Evolutionary conservation across 768 basidiomycete species (phyloP).

Genomic region (Postia placenta): DNA sequence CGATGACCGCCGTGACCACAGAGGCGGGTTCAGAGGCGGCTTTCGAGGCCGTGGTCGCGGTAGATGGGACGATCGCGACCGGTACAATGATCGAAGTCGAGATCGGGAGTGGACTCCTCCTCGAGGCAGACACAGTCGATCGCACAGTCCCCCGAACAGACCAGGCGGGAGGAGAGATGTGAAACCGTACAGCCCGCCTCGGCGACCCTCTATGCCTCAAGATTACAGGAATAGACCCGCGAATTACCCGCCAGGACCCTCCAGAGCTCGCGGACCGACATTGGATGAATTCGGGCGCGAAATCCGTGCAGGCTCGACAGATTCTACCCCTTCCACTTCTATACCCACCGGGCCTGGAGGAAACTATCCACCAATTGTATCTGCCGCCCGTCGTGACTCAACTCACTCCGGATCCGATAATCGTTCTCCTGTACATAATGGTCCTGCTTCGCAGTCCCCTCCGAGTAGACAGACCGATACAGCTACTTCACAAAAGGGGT

Average conservation of each 20-base stretch:
- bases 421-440: not conserved
- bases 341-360: not conserved
- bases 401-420: not conserved
- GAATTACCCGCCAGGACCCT: conserved; percentile 5
- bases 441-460: not conserved
- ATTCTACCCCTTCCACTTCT: conserved; percentile 3
- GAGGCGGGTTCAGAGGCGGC: conserved; percentile 52
- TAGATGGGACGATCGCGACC: conserved; percentile 56
- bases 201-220: conserved; percentile 28
- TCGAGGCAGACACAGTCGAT: conserved; percentile 57
- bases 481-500: conserved; percentile 28
- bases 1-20: conserved; percentile 44
- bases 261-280: conserved; percentile 28
- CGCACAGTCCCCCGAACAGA: conserved; percentile 67
- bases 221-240: conserved; percentile 16
- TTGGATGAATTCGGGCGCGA: conserved; percentile 89
- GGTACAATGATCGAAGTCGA: conserved; percentile 36
- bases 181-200: conserved; percentile 56
- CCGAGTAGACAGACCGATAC: not conserved
- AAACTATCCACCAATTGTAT: conserved; percentile 6
- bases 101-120: conserved; percentile 35
- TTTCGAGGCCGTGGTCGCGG: conserved; percentile 56
- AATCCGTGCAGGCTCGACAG: conserved; percentile 52
- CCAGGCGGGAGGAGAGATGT: conserved; percentile 40
- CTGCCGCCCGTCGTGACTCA: not conserved